Base-by-base conservation (phyloP, 169 alveolate species). In the Plasmodium gonderi region DNA sequence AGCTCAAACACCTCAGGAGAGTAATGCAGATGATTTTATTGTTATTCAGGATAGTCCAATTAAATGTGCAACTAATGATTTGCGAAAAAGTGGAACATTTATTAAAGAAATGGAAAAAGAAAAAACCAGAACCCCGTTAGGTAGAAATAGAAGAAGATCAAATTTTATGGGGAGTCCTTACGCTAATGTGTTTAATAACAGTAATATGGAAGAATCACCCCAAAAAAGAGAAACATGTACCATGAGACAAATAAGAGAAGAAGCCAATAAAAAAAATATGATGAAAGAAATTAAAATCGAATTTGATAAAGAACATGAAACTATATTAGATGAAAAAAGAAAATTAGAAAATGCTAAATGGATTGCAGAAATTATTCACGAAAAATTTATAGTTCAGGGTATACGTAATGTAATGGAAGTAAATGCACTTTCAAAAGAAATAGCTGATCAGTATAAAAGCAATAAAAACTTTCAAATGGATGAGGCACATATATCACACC, bases 21-120 rank as follows among this genome's bases (percentile, higher is more conserved):
- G 94, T 49, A 90, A 90, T 78, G 90, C 94, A 31, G 94, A 90
- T 78, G 94, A 90, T 77, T 90, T 90, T 67, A 77, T 77, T 38
- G 94, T 90, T 6, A 67, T 77, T 7, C 81, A 90, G 38, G 94
- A 90, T 17, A 90, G 94, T 20, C 94, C 94, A 9, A 77, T 90
- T 47, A 90, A 90, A 64, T 77, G 91, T 44, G 94, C 78, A 26
- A 90, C 90, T 1, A 65, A 47, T 49, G 94, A 90, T 36, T 90
- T 90, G 29, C 49, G 49, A 49, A 60, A 76, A n/a, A 65, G 72
- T 65, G 75, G 76, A 31, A 29, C 76, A 5, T 76, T 90, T 65
- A 1, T 78, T 4, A 67, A 90, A 29, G 94, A 90, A 14, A 77
- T 90, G 75, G 77, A 60, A 44, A 76, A 90, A 20, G 94, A 90